phyloP scores from a whole-genome alignment of 257 asterid genomes.

The Thymus quinquecostatus region DNA sequence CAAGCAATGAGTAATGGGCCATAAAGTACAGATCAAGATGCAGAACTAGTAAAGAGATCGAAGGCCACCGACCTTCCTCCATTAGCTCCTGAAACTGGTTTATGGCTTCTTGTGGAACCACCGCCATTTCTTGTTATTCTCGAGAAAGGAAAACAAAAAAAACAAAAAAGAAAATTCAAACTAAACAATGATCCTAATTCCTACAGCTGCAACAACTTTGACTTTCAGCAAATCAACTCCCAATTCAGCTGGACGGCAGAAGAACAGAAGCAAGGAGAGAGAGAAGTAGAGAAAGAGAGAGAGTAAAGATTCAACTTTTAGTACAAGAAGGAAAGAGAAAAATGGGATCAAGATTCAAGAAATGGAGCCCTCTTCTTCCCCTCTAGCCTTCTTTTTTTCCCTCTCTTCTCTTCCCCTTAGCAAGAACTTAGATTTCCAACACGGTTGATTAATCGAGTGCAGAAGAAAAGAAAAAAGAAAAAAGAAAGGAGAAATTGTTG shows the following conservation, averaged over 20 bases:
- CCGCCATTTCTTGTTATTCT: constrained; percentile 51
- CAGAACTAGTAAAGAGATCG: constrained; percentile 21
- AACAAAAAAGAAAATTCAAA: not conserved
- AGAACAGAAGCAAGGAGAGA: not conserved
- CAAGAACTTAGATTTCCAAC: constrained; percentile 19
- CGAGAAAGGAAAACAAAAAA: not conserved
- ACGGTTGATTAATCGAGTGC: constrained; percentile 30
- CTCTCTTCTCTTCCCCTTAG: not conserved
- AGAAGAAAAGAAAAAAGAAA: constrained; percentile 19
- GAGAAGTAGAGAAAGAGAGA: constrained; percentile 27
- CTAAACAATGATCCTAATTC: constrained; percentile 9
- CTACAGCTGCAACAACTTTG: constrained; percentile 20
- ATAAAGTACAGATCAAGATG: constrained; percentile 24
- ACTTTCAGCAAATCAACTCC: constrained; percentile 26
- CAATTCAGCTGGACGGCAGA: constrained; percentile 16
- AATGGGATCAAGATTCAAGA: constrained; percentile 52
- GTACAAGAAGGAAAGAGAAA: constrained; percentile 29
- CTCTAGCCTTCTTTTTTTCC: constrained; percentile 4
- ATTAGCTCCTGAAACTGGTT: constrained; percentile 57
- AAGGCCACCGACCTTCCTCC: constrained; percentile 57
- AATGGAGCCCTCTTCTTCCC: constrained; percentile 30
- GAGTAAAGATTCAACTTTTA: constrained; percentile 50
- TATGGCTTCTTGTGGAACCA: constrained; percentile 68
- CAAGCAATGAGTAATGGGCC: constrained; percentile 19
- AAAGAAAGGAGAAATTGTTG: not conserved